These are phyloP conservation scores for Ramaria sp. DNA, from an alignment of 768 basidiomycete genomes.

Conservation along the genomic window DNA sequence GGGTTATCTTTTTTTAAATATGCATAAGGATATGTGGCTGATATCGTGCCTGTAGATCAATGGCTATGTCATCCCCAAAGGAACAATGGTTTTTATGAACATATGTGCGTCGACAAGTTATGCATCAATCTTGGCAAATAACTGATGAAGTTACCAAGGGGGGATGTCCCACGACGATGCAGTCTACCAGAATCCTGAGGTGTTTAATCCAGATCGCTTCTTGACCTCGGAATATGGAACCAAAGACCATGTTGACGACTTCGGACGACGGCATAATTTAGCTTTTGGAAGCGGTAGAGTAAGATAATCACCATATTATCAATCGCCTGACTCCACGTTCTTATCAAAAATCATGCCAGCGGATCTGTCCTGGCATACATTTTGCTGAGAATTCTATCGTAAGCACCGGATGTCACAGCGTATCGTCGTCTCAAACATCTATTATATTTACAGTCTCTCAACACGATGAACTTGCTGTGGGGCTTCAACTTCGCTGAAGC, in stretches of 20 bases:
- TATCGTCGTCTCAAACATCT: not conserved
- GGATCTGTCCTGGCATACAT: not conserved
- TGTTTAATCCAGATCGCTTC: slow-evolving; percentile 16
- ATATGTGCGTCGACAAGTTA: not conserved
- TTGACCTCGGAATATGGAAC: not conserved
- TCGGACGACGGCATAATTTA: not conserved
- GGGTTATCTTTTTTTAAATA: not conserved
- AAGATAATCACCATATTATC: not conserved
- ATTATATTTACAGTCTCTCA: not conserved
- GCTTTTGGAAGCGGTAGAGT: not conserved
- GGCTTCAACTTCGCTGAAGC: not conserved
- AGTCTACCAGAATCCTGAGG: slow-evolving; percentile 11
- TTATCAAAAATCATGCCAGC: not conserved
- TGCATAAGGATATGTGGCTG: not conserved
- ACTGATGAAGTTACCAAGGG: not conserved
- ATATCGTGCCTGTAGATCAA: not conserved
- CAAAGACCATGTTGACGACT: not conserved
- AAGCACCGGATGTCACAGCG: not conserved
- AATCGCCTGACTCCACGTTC: not conserved
- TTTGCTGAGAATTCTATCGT: not conserved
- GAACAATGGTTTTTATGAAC: not conserved
- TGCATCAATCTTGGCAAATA: not conserved
- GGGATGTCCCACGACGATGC: not conserved
- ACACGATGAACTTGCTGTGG: not conserved
- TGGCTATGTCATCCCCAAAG: not conserved